Conservation (phyloP, 163 green algal genomes). For the Chlamydomonas reinhardtii region DNA sequence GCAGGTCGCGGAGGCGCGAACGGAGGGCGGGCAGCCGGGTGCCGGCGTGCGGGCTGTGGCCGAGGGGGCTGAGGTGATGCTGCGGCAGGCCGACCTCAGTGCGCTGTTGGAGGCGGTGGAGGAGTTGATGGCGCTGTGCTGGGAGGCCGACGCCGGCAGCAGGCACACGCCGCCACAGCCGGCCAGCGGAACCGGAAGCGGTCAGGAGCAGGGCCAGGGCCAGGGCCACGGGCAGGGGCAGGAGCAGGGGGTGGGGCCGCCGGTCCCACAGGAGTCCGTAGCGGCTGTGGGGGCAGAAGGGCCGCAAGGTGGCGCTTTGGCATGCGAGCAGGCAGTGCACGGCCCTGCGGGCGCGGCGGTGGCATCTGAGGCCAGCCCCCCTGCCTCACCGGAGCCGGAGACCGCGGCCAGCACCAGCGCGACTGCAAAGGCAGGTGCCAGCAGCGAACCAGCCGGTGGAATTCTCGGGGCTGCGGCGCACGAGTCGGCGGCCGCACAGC, state of each 20-base stretch:
- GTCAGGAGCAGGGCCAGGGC: background rate
- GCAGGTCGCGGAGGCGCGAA: background rate
- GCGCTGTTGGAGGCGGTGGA: background rate
- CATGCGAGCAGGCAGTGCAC: too few relatives aligned
- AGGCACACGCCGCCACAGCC: background rate
- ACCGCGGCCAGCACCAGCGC: too few relatives aligned
- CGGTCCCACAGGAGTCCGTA: too few relatives aligned
- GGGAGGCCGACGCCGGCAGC: constrained; percentile 24
- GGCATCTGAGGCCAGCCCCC: too few relatives aligned
- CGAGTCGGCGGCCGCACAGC: background rate
- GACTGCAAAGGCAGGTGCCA: background rate
- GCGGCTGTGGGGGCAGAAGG: too few relatives aligned
- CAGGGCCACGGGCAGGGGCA: too few relatives aligned
- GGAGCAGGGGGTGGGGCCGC: too few relatives aligned
- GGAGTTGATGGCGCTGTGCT: constrained; percentile 31
- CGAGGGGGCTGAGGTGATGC: background rate
- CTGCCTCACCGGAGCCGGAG: too few relatives aligned
- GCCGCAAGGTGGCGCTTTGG: too few relatives aligned
- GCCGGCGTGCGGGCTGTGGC: background rate
- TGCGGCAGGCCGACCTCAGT: constrained; percentile 4
- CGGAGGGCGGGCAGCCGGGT: background rate
- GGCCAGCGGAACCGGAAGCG: background rate
- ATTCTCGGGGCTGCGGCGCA: too few relatives aligned
- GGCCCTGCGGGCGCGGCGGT: too few relatives aligned
- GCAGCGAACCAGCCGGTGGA: background rate